Evolutionary conservation across 257 asterid genomes (phyloP).

Genomic region (Agastache rugosa): DNA sequence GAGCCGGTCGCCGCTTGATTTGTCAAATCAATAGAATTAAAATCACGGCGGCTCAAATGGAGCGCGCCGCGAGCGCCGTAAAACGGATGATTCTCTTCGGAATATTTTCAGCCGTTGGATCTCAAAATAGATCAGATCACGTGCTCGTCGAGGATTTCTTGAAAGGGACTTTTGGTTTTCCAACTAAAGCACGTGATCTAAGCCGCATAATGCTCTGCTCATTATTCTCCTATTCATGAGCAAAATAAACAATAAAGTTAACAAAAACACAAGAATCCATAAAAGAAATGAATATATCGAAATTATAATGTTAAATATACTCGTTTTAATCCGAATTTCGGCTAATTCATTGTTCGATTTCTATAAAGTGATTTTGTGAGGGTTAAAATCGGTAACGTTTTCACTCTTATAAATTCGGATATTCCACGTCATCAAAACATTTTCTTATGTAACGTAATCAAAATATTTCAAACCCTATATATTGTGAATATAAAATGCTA

Average conservation of each 20-base stretch:
- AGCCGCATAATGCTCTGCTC: constrained; percentile 6
- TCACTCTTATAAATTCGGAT: too few species aligned
- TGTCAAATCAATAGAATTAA: constrained; percentile 28
- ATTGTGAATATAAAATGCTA: too few species aligned
- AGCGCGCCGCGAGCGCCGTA: constrained; percentile 34
- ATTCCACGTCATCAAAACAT: not conserved
- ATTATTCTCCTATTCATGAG: not conserved
- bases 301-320: too few species aligned
- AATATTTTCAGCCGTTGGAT: constrained; percentile 26
- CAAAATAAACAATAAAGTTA: not conserved
- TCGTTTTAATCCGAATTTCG: not conserved
- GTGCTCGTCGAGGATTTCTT: constrained; percentile 17
- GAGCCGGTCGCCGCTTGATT: constrained; percentile 21
- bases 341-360: too few species aligned
- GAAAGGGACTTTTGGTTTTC: not conserved
- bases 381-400: too few species aligned
- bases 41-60: constrained; percentile 29
- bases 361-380: too few species aligned
- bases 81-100: not conserved
- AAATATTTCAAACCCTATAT: too few species aligned
- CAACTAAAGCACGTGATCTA: constrained; percentile 33
- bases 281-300: too few species aligned
- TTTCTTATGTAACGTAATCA: too few species aligned
- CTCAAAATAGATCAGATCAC: constrained; percentile 18
- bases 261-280: not conserved